A percentile compares a stretch with the other conserved stretches of the same genome.
Conservation (phyloP, 2,329 filamentous ascomycete species). For the Diaporthe sp. region DNA sequence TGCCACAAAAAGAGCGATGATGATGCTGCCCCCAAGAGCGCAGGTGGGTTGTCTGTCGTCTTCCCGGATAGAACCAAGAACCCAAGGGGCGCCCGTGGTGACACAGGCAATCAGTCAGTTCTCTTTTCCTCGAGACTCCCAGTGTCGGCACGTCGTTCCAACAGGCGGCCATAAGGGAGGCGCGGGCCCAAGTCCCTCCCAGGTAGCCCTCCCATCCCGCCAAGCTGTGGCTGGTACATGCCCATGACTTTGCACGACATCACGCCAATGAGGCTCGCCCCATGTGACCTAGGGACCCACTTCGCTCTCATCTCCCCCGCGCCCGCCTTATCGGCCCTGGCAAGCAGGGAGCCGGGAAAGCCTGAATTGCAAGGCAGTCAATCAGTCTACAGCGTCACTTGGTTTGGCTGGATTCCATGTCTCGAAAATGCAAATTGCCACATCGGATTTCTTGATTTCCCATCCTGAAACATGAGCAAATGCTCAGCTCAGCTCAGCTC, state of each 20-base stretch:
- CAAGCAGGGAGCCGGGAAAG: neutral
- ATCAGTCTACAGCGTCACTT: neutral
- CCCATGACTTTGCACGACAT: constrained; percentile 26
- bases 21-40: constrained; percentile 25
- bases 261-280: constrained; percentile 23
- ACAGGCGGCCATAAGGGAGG: constrained; percentile 31
- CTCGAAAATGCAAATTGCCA: constrained; percentile 10
- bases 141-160: constrained; percentile 27
- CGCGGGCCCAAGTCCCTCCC: constrained; percentile 34
- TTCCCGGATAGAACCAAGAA: constrained; percentile 23
- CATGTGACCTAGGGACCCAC: constrained; percentile 24
- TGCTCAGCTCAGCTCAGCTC: neutral
- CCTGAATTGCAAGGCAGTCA: constrained; percentile 24
- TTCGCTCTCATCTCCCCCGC: constrained; percentile 9
- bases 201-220: constrained; percentile 35
- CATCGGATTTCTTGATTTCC: constrained; percentile 27
- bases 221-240: constrained; percentile 36
- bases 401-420: neutral
- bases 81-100: constrained; percentile 27
- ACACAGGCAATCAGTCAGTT: constrained; percentile 30
- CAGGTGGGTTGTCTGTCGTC: constrained; percentile 25
- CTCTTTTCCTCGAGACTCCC: constrained; percentile 14
- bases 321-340: constrained; percentile 19
- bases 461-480: constrained; percentile 24
- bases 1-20: constrained; percentile 29